Conservation (phyloP, 129 eudicot species). For the Silybum marianum region DNA sequence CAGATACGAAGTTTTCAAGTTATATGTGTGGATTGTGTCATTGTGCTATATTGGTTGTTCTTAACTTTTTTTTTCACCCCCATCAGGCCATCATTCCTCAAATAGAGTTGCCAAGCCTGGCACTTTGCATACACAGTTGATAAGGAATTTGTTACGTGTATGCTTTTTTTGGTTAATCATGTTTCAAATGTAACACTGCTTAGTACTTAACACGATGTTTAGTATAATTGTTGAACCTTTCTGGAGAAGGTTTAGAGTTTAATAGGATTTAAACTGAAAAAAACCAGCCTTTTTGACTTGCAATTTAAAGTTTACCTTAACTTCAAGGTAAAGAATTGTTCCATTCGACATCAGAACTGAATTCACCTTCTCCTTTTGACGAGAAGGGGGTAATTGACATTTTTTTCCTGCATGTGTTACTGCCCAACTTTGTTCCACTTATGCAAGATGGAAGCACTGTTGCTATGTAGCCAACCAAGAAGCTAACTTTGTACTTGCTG, state of each 20-base stretch:
- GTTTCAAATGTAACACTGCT: neutral
- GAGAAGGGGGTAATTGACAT: neutral
- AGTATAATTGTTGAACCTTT: neutral
- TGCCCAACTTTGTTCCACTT: slow-evolving; percentile 2
- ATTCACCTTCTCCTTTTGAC: neutral
- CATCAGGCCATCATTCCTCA: neutral
- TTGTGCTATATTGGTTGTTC: neutral
- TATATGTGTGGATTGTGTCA: neutral
- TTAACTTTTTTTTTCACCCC: neutral
- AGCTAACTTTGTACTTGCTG: neutral
- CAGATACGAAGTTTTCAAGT: neutral
- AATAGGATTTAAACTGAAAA: neutral
- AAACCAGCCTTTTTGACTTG: neutral
- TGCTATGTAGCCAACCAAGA: neutral
- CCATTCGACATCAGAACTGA: neutral
- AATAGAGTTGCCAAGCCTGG: neutral
- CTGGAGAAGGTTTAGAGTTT: neutral
- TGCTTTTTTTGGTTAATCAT: neutral
- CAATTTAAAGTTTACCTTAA: neutral
- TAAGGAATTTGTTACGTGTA: neutral
- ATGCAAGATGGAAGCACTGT: neutral
- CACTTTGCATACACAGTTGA: neutral
- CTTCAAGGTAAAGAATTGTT: neutral
- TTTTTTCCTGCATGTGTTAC: neutral
- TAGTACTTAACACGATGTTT: neutral